phyloP scores from a whole-genome alignment of 2,329 filamentous ascomycete species.

The Diplodia sapinea region DNA sequence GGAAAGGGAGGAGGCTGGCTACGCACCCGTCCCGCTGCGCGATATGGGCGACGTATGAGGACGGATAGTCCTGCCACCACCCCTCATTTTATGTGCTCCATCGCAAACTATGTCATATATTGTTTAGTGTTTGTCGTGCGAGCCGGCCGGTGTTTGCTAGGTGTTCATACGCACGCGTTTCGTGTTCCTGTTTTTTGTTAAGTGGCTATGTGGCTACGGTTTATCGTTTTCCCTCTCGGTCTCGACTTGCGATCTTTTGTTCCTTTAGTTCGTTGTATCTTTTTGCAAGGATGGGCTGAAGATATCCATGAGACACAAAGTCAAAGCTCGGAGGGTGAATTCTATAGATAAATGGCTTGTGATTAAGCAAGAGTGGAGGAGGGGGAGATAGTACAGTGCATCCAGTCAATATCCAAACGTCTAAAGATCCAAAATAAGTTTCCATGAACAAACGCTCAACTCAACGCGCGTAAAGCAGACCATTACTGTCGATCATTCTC shows the following conservation, averaged over 20 bases:
- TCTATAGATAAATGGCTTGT: background rate
- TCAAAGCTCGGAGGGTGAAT: background rate
- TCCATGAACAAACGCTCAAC: background rate
- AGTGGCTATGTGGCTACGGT: background rate
- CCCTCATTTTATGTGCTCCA: background rate
- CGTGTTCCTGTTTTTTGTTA: background rate
- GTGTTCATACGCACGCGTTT: slow-evolving; percentile 7
- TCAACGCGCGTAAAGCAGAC: background rate
- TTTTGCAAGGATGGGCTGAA: background rate
- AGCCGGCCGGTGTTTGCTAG: background rate
- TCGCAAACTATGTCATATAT: background rate
- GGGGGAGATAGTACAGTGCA: background rate
- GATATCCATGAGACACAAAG: background rate
- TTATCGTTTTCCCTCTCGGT: background rate
- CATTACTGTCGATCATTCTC: background rate
- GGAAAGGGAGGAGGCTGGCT: slow-evolving; percentile 49
- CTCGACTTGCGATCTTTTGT: background rate
- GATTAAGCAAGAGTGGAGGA: background rate
- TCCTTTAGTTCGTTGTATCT: background rate
- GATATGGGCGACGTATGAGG: slow-evolving; percentile 45
- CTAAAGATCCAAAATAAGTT: background rate
- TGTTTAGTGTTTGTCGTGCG: background rate
- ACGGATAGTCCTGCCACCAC: background rate
- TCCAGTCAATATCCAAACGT: background rate
- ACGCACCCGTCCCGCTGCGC: slow-evolving; percentile 51